A percentile compares a stretch with the other conserved stretches of the same genome.
Evolutionary conservation across 495 filamentous ascomycete species (phyloP).

Genomic region (Daldinia grandis): DNA sequence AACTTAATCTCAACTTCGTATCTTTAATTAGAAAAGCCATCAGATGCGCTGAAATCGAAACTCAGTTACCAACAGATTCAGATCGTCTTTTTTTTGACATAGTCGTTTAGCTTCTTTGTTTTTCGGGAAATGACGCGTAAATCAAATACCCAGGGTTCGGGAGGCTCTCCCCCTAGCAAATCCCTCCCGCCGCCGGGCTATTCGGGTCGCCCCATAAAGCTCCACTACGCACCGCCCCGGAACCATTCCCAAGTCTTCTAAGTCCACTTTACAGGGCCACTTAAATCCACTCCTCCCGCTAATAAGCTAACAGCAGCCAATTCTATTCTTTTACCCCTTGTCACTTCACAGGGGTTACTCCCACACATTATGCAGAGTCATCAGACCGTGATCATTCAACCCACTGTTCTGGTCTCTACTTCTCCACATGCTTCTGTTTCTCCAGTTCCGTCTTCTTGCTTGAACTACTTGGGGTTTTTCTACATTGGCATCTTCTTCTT

Average conservation of each 20-base stretch:
- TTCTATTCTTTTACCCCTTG: slow-evolving; percentile 25
- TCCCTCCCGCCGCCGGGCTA: slow-evolving; percentile 34
- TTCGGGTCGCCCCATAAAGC: slow-evolving; percentile 33
- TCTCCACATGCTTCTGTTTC: neutral
- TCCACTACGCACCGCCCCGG: slow-evolving; percentile 40
- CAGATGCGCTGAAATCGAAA: slow-evolving; percentile 1
- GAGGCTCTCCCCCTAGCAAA: slow-evolving; percentile 32
- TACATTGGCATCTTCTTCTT: neutral
- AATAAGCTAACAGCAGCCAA: slow-evolving; percentile 37
- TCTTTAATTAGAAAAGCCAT: slow-evolving; percentile 1
- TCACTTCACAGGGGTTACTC: slow-evolving; percentile 33
- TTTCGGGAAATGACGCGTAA: slow-evolving; percentile 38
- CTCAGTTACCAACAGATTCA: slow-evolving; percentile 16
- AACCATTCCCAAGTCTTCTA: slow-evolving; percentile 29
- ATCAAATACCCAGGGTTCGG: slow-evolving; percentile 22
- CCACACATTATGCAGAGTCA: slow-evolving; percentile 40
- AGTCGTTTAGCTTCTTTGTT: slow-evolving; percentile 14
- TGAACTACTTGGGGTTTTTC: slow-evolving; percentile 3
- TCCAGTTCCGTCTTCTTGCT: neutral
- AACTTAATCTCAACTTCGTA: neutral
- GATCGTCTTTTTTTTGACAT: slow-evolving; percentile 17
- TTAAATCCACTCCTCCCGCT: slow-evolving; percentile 35
- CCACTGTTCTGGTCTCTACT: slow-evolving; percentile 25
- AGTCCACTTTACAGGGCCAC: slow-evolving; percentile 13
- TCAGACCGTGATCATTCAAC: slow-evolving; percentile 34